phyloP scores from a whole-genome alignment of 352 stramenopile species.

The Pythium insidiosum region DNA sequence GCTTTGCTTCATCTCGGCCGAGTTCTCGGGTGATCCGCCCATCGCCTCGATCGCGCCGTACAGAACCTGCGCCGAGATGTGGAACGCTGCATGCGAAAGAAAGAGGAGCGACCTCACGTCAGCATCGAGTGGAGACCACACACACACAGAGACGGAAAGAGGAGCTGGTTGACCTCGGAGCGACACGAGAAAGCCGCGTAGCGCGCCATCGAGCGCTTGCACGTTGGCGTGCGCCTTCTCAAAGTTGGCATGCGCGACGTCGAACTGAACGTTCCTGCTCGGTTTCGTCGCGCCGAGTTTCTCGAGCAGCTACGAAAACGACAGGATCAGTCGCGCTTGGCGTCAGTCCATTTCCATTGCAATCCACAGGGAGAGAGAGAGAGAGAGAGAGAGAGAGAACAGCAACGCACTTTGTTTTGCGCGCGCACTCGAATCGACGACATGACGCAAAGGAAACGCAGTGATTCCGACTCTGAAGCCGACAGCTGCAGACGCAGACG shows the following conservation, averaged over 20 bases:
- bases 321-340: too few species aligned
- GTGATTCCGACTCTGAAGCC: neutral
- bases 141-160: too few species aligned
- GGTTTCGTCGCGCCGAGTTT: constrained; percentile 59
- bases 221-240: constrained; percentile 45
- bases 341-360: too few species aligned
- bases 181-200: constrained; percentile 49
- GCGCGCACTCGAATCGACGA: constrained; percentile 66
- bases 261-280: constrained; percentile 75
- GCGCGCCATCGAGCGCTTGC: constrained; percentile 30
- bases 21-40: constrained; percentile 22
- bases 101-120: too few species aligned
- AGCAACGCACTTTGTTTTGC: constrained; percentile 50
- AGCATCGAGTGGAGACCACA: too few species aligned
- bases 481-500: too few species aligned
- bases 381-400: neutral
- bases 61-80: constrained; percentile 43
- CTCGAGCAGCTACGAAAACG: constrained; percentile 42
- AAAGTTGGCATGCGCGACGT: constrained; percentile 51
- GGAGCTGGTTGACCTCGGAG: too few species aligned
- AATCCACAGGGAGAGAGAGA: neutral
- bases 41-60: constrained; percentile 47
- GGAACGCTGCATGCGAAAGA: too few species aligned
- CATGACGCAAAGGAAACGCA: too few species aligned
- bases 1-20: constrained; percentile 56